Conservation (phyloP, 1,139 yeast genomes). For the Blastobotrys apis region DNA sequence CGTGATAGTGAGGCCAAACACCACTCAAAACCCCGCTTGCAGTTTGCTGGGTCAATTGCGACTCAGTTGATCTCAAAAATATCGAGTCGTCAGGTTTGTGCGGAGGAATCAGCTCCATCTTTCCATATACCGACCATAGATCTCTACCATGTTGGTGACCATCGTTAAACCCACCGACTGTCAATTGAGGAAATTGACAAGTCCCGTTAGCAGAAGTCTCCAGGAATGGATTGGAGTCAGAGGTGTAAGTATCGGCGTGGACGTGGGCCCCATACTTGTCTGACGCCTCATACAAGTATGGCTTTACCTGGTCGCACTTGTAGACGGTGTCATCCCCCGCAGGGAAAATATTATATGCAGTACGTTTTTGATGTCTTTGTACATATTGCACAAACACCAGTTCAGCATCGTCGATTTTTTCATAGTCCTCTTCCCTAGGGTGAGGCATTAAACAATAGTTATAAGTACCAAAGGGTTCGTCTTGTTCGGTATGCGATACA, state of each 20-base stretch:
- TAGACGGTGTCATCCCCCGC: slow-evolving; percentile 25
- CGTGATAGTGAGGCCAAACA: slow-evolving; percentile 33
- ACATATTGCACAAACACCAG: slow-evolving; percentile 38
- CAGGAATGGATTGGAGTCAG: slow-evolving; percentile 18
- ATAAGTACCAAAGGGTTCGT: slow-evolving; percentile 31
- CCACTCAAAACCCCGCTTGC: slow-evolving; percentile 37
- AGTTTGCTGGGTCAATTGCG: slow-evolving; percentile 39
- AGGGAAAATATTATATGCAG: slow-evolving; percentile 40
- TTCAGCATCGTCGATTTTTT: slow-evolving; percentile 28
- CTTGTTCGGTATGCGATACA: slow-evolving; percentile 1
- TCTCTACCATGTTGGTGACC: slow-evolving; percentile 39
- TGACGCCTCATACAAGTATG: slow-evolving; percentile 23
- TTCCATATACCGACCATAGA: slow-evolving; percentile 35
- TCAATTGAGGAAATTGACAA: slow-evolving; percentile 40
- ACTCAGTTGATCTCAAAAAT: slow-evolving; percentile 36
- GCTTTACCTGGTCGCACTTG: slow-evolving; percentile 32
- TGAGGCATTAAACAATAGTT: slow-evolving; percentile 44
- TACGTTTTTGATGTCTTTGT: slow-evolving; percentile 42
- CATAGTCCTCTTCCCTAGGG: slow-evolving; percentile 29
- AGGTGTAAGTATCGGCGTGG: slow-evolving; percentile 28
- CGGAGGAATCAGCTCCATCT: slow-evolving; percentile 33
- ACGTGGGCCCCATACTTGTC: slow-evolving; percentile 21
- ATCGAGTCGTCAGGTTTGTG: slow-evolving; percentile 30
- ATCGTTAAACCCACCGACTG: slow-evolving; percentile 38
- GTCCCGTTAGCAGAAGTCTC: slow-evolving; percentile 29